A percentile compares a stretch with the other conserved stretches of the same genome.
phyloP scores from a whole-genome alignment of 768 basidiomycete genomes.

The Pleurotus sapidus region DNA sequence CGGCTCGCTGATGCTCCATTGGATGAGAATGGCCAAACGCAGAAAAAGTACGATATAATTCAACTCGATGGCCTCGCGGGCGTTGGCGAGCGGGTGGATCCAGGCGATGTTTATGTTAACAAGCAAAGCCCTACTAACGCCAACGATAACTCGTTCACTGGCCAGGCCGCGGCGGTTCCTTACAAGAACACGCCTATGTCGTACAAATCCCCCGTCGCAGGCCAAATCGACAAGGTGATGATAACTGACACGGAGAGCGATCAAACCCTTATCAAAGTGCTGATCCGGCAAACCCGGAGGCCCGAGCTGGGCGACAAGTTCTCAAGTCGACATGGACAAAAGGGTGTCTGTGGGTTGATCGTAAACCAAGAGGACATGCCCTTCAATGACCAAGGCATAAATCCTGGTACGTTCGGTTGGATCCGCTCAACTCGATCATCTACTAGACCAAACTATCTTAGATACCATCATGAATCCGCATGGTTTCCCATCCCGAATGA shows the following conservation, averaged over 20 bases:
- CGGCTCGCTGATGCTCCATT: slow-evolving; percentile 90
- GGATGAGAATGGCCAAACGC: slow-evolving; percentile 75
- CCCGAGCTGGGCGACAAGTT: slow-evolving; percentile 99
- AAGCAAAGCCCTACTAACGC: slow-evolving; percentile 95
- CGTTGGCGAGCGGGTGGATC: slow-evolving; percentile 91
- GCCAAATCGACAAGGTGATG: slow-evolving; percentile 97
- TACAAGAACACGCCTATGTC: slow-evolving; percentile 92
- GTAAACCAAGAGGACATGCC: slow-evolving; percentile 99
- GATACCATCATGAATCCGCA: slow-evolving; percentile 99
- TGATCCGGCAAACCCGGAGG: slow-evolving; percentile 93
- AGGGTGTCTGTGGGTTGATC: slow-evolving; percentile 97
- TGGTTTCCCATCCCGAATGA: slow-evolving; percentile 99
- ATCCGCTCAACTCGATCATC: slow-evolving; percentile 7
- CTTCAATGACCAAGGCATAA: slow-evolving; percentile 97
- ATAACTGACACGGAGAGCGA: slow-evolving; percentile 96
- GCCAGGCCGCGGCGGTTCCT: slow-evolving; percentile 76
- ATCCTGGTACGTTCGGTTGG: slow-evolving; percentile 58
- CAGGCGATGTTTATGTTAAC: slow-evolving; percentile 93
- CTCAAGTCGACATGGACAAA: slow-evolving; percentile 96
- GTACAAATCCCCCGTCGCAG: slow-evolving; percentile 92
- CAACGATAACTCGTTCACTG: slow-evolving; percentile 86
- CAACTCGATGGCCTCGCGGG: slow-evolving; percentile 92
- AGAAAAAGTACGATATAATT: slow-evolving; percentile 88
- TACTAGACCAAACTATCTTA: slow-evolving; percentile 22
- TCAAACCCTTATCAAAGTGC: slow-evolving; percentile 93